Conservation (phyloP, 306 rosid species). For the Cucumis cinereus region DNA sequence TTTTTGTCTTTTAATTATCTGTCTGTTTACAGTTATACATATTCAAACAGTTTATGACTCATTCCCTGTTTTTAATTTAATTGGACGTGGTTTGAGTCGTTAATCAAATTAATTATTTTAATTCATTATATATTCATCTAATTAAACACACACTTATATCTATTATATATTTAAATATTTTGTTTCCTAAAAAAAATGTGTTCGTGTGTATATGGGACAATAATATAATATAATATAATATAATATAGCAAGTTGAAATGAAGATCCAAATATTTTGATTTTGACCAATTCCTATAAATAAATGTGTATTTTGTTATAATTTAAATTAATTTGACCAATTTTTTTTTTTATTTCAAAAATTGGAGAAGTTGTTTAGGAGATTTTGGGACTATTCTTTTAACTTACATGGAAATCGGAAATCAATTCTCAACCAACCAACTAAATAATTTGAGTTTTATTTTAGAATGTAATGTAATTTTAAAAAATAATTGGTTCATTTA, state of each 20-base stretch:
- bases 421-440: neutral
- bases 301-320: neutral
- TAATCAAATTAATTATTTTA: neutral
- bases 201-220: neutral
- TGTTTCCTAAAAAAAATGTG: neutral
- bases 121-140: neutral
- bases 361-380: neutral
- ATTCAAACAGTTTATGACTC: neutral
- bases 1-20: neutral
- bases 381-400: neutral
- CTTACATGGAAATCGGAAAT: neutral
- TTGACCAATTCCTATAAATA: neutral
- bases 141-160: neutral
- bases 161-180: neutral
- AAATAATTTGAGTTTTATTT: neutral
- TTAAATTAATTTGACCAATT: neutral
- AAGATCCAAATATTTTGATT: neutral
- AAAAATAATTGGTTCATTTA: no score
- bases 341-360: neutral
- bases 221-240: neutral
- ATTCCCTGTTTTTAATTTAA: neutral
- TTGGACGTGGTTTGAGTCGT: neutral
- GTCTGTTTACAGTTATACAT: neutral
- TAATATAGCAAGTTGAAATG: neutral
- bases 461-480: neutral